phyloP scores from a whole-genome alignment of 2,329 filamentous ascomycete genomes.

The Xylariaceae sp. region DNA sequence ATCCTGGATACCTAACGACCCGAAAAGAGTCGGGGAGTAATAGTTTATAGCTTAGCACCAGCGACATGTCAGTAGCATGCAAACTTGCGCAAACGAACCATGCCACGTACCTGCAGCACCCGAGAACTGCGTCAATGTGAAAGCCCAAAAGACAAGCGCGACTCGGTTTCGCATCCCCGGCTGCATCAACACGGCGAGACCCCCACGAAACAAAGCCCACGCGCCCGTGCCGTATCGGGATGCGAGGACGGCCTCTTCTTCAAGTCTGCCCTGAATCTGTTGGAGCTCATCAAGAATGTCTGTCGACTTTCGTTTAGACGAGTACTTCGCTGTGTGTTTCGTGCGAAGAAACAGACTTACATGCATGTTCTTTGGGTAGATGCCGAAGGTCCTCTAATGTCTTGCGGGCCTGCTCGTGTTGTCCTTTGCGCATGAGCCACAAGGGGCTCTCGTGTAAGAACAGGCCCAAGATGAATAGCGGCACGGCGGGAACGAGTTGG shows the following conservation, averaged over 20 bases:
- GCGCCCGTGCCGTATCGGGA: conserved; percentile 30
- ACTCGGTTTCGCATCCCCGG: conserved; percentile 41
- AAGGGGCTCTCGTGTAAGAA: conserved; percentile 39
- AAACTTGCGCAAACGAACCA: neutral
- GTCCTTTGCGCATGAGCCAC: conserved; percentile 41
- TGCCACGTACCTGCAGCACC: conserved; percentile 29
- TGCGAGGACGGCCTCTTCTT: conserved; percentile 33
- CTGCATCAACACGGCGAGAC: conserved; percentile 32
- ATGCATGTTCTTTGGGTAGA: conserved; percentile 22
- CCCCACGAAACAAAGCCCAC: conserved; percentile 34
- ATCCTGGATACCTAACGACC: conserved; percentile 42
- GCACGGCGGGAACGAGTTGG: conserved; percentile 40
- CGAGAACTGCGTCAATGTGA: conserved; percentile 38
- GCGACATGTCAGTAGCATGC: neutral
- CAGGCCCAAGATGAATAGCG: conserved; percentile 42
- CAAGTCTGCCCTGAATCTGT: conserved; percentile 38
- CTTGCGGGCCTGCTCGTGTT: conserved; percentile 36
- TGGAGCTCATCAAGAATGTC: conserved; percentile 46
- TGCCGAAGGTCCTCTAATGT: conserved; percentile 41
- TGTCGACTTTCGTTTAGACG: conserved; percentile 31
- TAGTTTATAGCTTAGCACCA: conserved; percentile 36
- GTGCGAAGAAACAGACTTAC: neutral
- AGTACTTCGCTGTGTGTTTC: neutral
- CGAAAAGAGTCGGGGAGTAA: conserved; percentile 39
- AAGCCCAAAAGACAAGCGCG: conserved; percentile 35